Evolutionary conservation across 768 basidiomycete species (phyloP).

Genomic region (Coprinopsis sp.): DNA sequence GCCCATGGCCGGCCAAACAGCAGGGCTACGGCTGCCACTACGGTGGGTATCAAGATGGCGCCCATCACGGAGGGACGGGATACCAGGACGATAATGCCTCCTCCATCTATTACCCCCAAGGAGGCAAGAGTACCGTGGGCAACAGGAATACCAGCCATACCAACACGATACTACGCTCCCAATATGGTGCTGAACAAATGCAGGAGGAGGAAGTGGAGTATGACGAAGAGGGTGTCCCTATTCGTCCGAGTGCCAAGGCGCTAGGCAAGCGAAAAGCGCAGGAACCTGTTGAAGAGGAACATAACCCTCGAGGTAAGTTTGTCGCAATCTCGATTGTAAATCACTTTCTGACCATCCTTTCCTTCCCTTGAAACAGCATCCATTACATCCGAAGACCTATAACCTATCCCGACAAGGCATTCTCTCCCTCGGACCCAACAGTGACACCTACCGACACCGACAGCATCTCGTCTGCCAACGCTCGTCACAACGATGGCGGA

Average conservation of each 20-base stretch:
- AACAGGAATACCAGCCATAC: slow-evolving; percentile 4
- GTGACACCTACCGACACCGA: too few relatives aligned
- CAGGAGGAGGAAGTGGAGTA: too few relatives aligned
- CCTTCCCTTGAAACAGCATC: too few relatives aligned
- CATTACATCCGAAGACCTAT: too few relatives aligned
- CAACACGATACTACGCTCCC: neutral
- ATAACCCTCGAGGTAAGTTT: slow-evolving; percentile 28
- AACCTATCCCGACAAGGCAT: too few relatives aligned
- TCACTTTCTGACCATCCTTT: too few relatives aligned
- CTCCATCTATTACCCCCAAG: neutral
- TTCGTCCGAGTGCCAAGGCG: slow-evolving; percentile 79
- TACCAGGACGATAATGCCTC: neutral
- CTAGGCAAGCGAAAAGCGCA: slow-evolving; percentile 76
- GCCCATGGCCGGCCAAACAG: too few relatives aligned
- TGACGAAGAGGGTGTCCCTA: slow-evolving; percentile 34
- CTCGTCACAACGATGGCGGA: too few relatives aligned
- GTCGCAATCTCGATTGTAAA: slow-evolving; percentile 1
- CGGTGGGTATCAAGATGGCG: neutral
- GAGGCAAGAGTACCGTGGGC: too few relatives aligned
- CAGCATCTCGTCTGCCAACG: slow-evolving; percentile 49
- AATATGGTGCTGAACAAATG: too few relatives aligned
- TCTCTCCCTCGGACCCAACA: too few relatives aligned
- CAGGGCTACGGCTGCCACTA: too few relatives aligned
- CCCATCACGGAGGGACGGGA: neutral
- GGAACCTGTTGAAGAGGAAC: slow-evolving; percentile 39